phyloP scores from a whole-genome alignment of 2,329 filamentous ascomycete genomes.

The Xylaria sp. region DNA sequence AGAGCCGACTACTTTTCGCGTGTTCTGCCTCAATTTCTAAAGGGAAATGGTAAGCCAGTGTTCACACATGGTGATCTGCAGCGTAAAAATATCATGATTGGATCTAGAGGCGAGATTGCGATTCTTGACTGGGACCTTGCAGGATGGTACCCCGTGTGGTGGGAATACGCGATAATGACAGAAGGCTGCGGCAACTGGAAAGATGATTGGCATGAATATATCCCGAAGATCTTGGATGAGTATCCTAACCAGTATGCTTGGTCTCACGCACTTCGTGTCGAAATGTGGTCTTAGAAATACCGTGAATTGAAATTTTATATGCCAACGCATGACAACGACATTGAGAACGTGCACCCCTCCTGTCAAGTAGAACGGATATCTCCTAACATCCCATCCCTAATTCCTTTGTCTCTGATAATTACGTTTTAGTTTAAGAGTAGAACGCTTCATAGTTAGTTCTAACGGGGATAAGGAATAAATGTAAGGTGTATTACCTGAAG shows the following conservation, averaged over 20 bases:
- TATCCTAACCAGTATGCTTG: not conserved
- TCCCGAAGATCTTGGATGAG: not conserved
- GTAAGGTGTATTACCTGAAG: too few relatives aligned
- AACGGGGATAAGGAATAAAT: too few relatives aligned
- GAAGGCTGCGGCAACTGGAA: not conserved
- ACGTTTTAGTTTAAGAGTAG: too few relatives aligned
- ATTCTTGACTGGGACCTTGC: constrained; percentile 13
- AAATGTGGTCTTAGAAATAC: not conserved
- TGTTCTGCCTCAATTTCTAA: constrained; percentile 1
- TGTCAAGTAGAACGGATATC: too few relatives aligned
- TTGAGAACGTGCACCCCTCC: too few relatives aligned
- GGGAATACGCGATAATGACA: not conserved
- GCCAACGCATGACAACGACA: not conserved
- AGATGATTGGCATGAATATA: not conserved
- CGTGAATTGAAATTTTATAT: not conserved
- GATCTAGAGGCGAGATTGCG: constrained; percentile 4
- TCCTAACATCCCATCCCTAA: too few relatives aligned
- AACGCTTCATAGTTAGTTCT: too few relatives aligned
- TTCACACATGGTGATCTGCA: constrained; percentile 20
- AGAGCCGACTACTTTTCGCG: constrained; percentile 6
- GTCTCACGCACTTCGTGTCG: not conserved
- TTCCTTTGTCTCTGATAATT: too few relatives aligned
- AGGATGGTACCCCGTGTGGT: not conserved
- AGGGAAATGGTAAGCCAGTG: constrained; percentile 12
- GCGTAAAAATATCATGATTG: constrained; percentile 18